phyloP scores from a whole-genome alignment of 805 yeast species.

The Starmerella floris region DNA sequence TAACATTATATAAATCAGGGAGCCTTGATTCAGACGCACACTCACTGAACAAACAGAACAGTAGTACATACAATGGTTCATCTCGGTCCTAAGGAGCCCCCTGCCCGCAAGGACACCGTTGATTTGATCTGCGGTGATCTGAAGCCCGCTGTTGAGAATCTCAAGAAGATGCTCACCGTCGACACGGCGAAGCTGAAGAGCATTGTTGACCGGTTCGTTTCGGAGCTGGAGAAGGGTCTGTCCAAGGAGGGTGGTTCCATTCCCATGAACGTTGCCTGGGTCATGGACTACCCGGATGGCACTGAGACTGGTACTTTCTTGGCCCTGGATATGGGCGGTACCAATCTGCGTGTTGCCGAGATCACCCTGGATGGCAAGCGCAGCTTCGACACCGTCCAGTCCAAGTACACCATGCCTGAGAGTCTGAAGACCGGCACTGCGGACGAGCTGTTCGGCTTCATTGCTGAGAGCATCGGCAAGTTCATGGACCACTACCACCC shows the following conservation, averaged over 20 bases:
- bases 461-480: constrained; percentile 63
- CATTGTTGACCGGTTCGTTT: constrained; percentile 62
- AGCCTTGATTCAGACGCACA: no score
- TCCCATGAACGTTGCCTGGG: constrained; percentile 98
- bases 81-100: constrained; percentile 73
- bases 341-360: constrained; percentile 84
- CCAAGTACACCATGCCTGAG: constrained; percentile 70
- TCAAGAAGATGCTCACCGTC: constrained; percentile 53
- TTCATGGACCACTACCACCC: constrained; percentile 67
- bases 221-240: constrained; percentile 72
- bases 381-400: constrained; percentile 73
- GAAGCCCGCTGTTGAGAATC: constrained; percentile 41
- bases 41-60: no score
- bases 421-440: constrained; percentile 61
- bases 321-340: constrained; percentile 95
- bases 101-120: constrained; percentile 53
- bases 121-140: constrained; percentile 55
- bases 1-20: neutral
- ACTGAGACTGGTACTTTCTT: constrained; percentile 76
- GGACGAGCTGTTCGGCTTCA: constrained; percentile 71
- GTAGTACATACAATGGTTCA: constrained; percentile 46
- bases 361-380: constrained; percentile 73
- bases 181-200: constrained; percentile 44
- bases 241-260: constrained; percentile 55
- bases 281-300: constrained; percentile 85